Percentiles rank a stretch among this genome's conserved stretches.
phyloP scores from a whole-genome alignment of 139 green algal genomes.

The Chloropicon primus region DNA sequence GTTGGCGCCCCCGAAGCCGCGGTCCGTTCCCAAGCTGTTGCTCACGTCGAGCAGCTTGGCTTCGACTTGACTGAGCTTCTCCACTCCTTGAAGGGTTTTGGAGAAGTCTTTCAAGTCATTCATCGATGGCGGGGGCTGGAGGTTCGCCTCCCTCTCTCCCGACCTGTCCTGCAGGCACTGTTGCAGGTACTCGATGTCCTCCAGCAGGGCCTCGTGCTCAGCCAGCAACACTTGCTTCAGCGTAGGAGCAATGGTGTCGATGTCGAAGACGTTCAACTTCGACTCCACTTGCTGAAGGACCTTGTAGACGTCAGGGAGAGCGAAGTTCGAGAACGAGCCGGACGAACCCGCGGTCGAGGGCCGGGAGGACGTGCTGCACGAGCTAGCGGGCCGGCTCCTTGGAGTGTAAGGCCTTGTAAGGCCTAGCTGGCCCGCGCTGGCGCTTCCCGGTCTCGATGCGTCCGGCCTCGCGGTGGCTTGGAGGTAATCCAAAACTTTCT shows the following conservation, averaged over 20 bases:
- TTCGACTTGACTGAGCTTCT: background rate
- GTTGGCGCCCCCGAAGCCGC: background rate
- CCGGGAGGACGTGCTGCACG: background rate
- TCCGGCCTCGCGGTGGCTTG: background rate
- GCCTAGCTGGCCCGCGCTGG: too few relatives aligned
- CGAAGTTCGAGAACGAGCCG: background rate
- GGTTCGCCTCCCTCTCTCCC: background rate
- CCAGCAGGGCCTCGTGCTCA: background rate
- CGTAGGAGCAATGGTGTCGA: background rate
- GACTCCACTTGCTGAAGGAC: background rate
- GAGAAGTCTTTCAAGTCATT: background rate
- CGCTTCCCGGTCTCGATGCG: background rate
- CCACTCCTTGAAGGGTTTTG: background rate
- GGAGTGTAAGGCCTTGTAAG: background rate
- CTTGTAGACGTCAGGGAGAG: background rate
- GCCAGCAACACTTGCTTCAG: background rate
- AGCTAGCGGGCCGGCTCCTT: background rate
- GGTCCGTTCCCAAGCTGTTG: background rate
- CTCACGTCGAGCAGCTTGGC: background rate
- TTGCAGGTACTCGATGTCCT: background rate
- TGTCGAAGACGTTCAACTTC: background rate
- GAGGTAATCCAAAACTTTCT: background rate
- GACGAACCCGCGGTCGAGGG: background rate
- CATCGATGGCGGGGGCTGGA: background rate
- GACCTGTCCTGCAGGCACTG: background rate